phyloP scores from a whole-genome alignment of 1,284 basidiomycete genomes.

The Microbotryomycetes sp. region DNA sequence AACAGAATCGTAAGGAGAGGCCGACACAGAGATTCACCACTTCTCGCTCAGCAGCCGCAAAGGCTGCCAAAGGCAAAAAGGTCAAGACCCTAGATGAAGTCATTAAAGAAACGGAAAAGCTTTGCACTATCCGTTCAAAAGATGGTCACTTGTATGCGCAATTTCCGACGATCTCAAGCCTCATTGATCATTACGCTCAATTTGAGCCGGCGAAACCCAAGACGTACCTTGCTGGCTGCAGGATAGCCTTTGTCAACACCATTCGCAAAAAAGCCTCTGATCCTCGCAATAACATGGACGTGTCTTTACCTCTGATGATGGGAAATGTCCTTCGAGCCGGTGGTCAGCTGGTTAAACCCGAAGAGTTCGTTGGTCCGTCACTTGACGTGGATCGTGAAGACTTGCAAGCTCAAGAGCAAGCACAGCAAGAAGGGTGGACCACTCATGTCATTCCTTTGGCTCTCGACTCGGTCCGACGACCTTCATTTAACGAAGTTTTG shows the following conservation, averaged over 20 bases:
- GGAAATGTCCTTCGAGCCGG: slow-evolving; percentile 7
- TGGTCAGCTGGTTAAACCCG: slow-evolving; percentile 19
- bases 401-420: not conserved
- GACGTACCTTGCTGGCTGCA: not conserved
- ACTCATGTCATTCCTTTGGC: slow-evolving; percentile 25
- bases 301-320: not conserved
- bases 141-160: not conserved
- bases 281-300: slow-evolving; percentile 16
- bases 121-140: too few relatives aligned
- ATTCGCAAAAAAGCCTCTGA: not conserved
- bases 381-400: not conserved
- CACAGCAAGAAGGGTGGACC: slow-evolving; percentile 16
- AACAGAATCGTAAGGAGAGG: too few relatives aligned
- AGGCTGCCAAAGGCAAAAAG: too few relatives aligned
- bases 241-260: not conserved
- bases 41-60: too few relatives aligned
- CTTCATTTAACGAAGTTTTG: slow-evolving; percentile 12
- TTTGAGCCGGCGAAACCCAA: not conserved
- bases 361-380: slow-evolving; percentile 12
- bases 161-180: not conserved
- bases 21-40: too few relatives aligned
- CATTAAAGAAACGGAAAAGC: too few relatives aligned
- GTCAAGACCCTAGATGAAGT: too few relatives aligned
- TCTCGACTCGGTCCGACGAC: not conserved
- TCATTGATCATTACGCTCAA: not conserved